Conservation (phyloP, 148 eudicot genomes). For the Hydrangea macrophylla region DNA sequence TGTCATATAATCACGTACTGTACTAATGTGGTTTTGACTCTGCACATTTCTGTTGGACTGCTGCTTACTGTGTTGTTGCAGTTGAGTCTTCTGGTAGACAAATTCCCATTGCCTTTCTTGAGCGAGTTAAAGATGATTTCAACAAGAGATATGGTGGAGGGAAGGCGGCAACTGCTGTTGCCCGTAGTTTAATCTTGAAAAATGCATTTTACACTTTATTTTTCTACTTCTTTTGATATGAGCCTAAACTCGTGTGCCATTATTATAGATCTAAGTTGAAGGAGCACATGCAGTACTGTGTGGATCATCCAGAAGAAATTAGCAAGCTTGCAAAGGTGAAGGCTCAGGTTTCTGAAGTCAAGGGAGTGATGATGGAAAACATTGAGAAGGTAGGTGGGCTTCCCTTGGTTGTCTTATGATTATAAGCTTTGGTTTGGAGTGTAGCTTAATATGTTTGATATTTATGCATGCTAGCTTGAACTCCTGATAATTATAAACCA, state of each 20-base stretch:
- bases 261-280: slow-evolving; percentile 20
- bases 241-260: neutral
- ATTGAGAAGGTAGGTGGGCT: slow-evolving; percentile 27
- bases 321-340: slow-evolving; percentile 29
- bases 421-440: neutral
- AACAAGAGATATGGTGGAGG: slow-evolving; percentile 28
- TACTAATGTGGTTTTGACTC: slow-evolving; percentile 2
- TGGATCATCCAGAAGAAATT: slow-evolving; percentile 27
- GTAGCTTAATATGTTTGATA: neutral
- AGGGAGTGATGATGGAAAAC: slow-evolving; percentile 34
- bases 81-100: slow-evolving; percentile 28
- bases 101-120: slow-evolving; percentile 27
- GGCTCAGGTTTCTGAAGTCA: slow-evolving; percentile 32
- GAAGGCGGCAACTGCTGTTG: slow-evolving; percentile 28
- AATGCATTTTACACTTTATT: slow-evolving; percentile 22
- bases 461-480: neutral
- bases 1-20: neutral
- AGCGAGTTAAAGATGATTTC: slow-evolving; percentile 29
- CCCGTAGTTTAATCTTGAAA: too few relatives aligned
- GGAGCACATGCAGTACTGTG: slow-evolving; percentile 30
- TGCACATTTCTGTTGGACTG: slow-evolving; percentile 5
- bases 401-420: neutral
- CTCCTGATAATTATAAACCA: neutral
- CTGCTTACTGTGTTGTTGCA: slow-evolving; percentile 32
- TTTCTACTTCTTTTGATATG: neutral